Base-by-base conservation (phyloP, 1,284 basidiomycete genomes). In the Trichosporon sp. region DNA sequence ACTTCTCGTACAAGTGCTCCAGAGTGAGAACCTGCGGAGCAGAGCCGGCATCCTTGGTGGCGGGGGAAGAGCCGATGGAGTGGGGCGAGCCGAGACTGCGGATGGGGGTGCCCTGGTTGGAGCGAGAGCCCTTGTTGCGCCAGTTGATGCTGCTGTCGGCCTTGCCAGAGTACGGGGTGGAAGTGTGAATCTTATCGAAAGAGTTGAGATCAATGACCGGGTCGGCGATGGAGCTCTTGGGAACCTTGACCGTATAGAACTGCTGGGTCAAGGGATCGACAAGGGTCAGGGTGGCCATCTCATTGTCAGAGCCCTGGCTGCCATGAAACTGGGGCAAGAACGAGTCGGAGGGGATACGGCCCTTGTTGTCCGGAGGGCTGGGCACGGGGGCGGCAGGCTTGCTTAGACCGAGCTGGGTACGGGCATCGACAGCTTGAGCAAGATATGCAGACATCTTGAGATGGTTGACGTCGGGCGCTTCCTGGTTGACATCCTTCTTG, bases 61-160 rank as follows among this genome's bases (percentile, higher is more conserved):
- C 56, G 2, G 29, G 56, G 23, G 56, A 60, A 31, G 27, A 21
- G 11, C 5, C 27, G 5, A 32, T 8, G 18, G 56, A 60, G 15
- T 29, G 47, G 38, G 58, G 44, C 27, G 32, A 18, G 11, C 29
- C 13, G 23, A 23, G 1, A 27, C 9, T 62, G 38, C 38, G 64
- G 32, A 35, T 25, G 15, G 53, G 31, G 4, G 51, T 44, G n/a
- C 31, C 62, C 65, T 47, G 12, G 38, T 35, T 4, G 64, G 38
- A 32, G 56, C 56, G 56, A 15, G 56, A 32, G 18, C 29, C 27
- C 62, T 73, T 72, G 66, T 68, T 69, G 56, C 80, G 68, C 80
- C 80, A 80, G 67, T 81, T 79, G 38, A 65, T 73, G 66, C 79
- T 81, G 12, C 73, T 64, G 66, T 81, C 80, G 5, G 80, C 80